phyloP scores from a whole-genome alignment of 1,284 basidiomycete genomes.

The Naganishia sp. region DNA sequence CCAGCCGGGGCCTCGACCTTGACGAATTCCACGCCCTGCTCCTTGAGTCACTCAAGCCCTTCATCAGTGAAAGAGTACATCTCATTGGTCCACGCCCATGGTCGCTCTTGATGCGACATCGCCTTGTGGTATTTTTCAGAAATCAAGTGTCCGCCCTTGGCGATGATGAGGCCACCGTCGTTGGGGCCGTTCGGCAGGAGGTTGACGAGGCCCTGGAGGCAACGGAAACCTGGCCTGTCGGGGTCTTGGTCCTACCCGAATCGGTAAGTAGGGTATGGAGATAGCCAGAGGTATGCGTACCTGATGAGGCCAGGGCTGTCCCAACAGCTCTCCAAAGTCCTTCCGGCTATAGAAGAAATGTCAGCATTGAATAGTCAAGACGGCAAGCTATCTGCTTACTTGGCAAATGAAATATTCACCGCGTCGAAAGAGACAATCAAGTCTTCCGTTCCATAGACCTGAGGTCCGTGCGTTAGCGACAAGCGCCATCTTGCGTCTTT shows the following conservation, averaged over 20 bases:
- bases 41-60: constrained; percentile 43
- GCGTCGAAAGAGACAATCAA: constrained; percentile 27
- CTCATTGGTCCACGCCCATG: constrained; percentile 41
- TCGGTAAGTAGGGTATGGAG: too few species aligned
- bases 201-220: constrained; percentile 38
- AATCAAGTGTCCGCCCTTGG: constrained; percentile 37
- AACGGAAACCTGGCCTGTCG: constrained; percentile 19
- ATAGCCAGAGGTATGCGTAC: background rate
- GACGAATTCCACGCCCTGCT: constrained; percentile 43
- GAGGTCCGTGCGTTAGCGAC: too few species aligned
- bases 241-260: constrained; percentile 23
- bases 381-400: constrained; percentile 2
- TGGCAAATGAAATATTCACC: constrained; percentile 24
- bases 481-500: background rate
- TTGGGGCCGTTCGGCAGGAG: constrained; percentile 37
- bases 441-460: constrained; percentile 28
- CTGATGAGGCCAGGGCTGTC: constrained; percentile 26
- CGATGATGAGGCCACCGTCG: constrained; percentile 41
- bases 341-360: background rate
- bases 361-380: background rate
- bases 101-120: constrained; percentile 2
- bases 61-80: constrained; percentile 44
- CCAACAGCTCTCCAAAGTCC: constrained; percentile 9
- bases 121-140: constrained; percentile 41
- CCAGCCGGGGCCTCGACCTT: constrained; percentile 44